phyloP scores from a whole-genome alignment of 169 alveolate genomes.

The Plasmodium ovale region DNA sequence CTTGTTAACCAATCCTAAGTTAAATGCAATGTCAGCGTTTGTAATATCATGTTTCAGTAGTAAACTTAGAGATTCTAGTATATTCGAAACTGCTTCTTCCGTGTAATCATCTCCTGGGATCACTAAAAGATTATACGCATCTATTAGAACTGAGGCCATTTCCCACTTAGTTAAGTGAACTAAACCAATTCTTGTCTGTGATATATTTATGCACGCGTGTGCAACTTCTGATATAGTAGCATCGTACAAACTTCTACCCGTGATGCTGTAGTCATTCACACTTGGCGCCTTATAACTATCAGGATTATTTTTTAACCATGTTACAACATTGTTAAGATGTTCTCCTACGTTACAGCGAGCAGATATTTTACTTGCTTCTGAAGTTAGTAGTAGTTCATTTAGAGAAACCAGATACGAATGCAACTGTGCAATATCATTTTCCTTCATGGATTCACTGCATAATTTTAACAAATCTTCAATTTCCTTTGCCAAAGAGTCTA shows the following conservation, averaged over 20 bases:
- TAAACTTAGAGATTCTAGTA: slow-evolving; percentile 83
- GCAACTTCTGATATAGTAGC: slow-evolving; percentile 80
- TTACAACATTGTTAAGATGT: slow-evolving; percentile 46
- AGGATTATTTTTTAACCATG: slow-evolving; percentile 74
- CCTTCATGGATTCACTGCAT: slow-evolving; percentile 80
- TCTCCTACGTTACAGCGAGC: slow-evolving; percentile 79
- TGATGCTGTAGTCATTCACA: slow-evolving; percentile 74
- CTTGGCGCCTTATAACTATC: slow-evolving; percentile 37
- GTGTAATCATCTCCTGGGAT: slow-evolving; percentile 73
- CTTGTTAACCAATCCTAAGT: slow-evolving; percentile 85
- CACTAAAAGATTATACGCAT: slow-evolving; percentile 25
- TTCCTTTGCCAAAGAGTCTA: slow-evolving; percentile 90
- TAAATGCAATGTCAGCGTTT: slow-evolving; percentile 89
- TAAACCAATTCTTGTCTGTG: slow-evolving; percentile 82
- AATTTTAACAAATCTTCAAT: slow-evolving; percentile 87
- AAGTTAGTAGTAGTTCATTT: slow-evolving; percentile 82
- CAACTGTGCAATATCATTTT: slow-evolving; percentile 77
- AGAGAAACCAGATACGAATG: slow-evolving; percentile 80
- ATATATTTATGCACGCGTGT: slow-evolving; percentile 76
- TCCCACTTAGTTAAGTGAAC: slow-evolving; percentile 78
- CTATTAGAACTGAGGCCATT: slow-evolving; percentile 24
- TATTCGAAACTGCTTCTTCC: slow-evolving; percentile 82
- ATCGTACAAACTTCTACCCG: slow-evolving; percentile 80
- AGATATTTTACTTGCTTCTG: slow-evolving; percentile 84
- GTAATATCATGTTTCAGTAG: slow-evolving; percentile 88